These are phyloP conservation scores for Amanita subjunquillea DNA, from an alignment of 768 basidiomycete genomes.

Conservation along the genomic window DNA sequence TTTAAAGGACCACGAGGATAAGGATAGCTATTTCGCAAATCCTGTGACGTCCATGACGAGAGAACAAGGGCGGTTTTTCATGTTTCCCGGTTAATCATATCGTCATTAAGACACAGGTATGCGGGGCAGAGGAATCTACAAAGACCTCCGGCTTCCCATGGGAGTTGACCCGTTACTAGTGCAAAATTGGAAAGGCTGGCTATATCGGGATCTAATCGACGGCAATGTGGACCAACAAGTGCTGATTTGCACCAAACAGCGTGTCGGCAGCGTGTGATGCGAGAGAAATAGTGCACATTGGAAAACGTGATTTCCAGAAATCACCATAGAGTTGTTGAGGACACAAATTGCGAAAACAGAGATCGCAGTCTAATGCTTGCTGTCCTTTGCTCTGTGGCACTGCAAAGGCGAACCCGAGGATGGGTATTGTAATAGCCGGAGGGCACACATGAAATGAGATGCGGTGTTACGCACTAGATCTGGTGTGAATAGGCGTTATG, in stretches of 20 bases:
- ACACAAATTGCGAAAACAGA: not conserved
- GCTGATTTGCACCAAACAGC: conserved; percentile 3
- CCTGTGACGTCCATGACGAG: not conserved
- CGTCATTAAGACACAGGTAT: conserved; percentile 4
- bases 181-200: not conserved
- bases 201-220: not conserved
- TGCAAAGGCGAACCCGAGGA: not conserved
- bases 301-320: not conserved
- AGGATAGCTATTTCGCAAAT: conserved; percentile 1
- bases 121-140: not conserved
- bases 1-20: not conserved
- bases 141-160: not conserved
- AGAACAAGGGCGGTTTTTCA: not conserved
- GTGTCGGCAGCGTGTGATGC: not conserved
- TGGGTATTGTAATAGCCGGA: not conserved
- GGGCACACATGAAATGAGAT: not conserved
- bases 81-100: conserved; percentile 3
- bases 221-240: not conserved
- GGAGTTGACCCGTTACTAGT: not conserved
- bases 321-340: not conserved
- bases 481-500: not conserved
- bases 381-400: not conserved
- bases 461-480: not conserved
- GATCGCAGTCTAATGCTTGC: not conserved
- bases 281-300: not conserved